Conservation (phyloP, 176 grass and related monocot species). For the Lolium multiflorum region DNA sequence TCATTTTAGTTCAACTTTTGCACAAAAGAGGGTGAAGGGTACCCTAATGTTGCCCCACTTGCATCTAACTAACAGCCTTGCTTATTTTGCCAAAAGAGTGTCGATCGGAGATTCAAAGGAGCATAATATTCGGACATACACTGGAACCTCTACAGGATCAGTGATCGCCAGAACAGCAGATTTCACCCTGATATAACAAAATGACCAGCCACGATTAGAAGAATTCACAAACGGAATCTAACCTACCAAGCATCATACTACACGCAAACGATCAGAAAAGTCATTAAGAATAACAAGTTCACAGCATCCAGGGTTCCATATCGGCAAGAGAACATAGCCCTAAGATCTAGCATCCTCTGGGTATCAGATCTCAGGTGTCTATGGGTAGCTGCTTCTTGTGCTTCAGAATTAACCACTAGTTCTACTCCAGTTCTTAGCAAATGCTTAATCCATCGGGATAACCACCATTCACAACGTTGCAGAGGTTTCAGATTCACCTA, state of each 20-base stretch:
- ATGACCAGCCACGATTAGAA: not conserved
- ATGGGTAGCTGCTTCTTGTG: not conserved
- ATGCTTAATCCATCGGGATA: not conserved
- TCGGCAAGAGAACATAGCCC: not conserved
- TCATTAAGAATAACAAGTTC: not conserved
- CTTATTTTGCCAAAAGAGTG: not conserved
- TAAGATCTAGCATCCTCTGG: not conserved
- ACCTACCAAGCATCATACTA: not conserved
- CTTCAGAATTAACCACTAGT: not conserved
- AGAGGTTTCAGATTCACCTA: conserved; percentile 3
- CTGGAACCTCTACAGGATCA: not conserved
- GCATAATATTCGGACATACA: not conserved
- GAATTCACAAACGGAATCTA: not conserved
- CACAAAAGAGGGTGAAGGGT: too few relatives aligned
- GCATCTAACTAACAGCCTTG: not conserved
- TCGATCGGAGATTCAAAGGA: not conserved
- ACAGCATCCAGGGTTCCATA: not conserved
- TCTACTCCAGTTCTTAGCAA: not conserved
- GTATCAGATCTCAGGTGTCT: not conserved
- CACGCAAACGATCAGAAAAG: not conserved
- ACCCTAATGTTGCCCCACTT: too few relatives aligned
- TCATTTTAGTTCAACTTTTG: too few relatives aligned
- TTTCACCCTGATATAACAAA: not conserved
- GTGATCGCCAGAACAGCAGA: not conserved
- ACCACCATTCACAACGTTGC: conserved; percentile 1